These are phyloP conservation scores for Piloderma croceum DNA, from an alignment of 768 basidiomycete species.

Conservation along the genomic window DNA sequence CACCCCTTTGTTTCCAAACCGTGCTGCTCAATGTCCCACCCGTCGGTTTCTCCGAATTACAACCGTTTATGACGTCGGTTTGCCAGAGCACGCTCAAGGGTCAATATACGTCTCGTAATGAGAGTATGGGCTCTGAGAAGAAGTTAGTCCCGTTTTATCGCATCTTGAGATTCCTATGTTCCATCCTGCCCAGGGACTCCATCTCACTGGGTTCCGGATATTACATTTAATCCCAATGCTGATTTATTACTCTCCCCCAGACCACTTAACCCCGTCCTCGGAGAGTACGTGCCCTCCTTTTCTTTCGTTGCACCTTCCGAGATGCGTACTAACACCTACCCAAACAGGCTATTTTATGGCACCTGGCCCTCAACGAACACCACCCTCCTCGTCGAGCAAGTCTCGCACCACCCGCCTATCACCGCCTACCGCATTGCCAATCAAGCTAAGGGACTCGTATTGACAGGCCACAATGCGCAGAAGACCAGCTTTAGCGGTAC, in stretches of 20 bases:
- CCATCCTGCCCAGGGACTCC: too few species aligned
- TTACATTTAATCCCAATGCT: too few species aligned
- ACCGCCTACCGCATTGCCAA: slow-evolving; percentile 88
- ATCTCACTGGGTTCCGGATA: too few species aligned
- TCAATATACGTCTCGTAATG: slow-evolving; percentile 91
- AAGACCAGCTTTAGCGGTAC: slow-evolving; percentile 87
- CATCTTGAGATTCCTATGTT: not conserved
- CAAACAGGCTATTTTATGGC: slow-evolving; percentile 74
- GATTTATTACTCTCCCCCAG: too few species aligned
- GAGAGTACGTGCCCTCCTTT: slow-evolving; percentile 63
- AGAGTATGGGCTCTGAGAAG: slow-evolving; percentile 95
- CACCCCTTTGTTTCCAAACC: too few species aligned
- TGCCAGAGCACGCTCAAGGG: slow-evolving; percentile 84
- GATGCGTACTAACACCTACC: not conserved
- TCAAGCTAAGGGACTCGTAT: slow-evolving; percentile 61
- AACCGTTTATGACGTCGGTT: not conserved
- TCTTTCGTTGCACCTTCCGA: not conserved
- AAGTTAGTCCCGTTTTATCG: slow-evolving; percentile 51
- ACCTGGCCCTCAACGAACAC: slow-evolving; percentile 75
- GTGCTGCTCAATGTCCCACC: too few species aligned
- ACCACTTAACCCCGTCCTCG: slow-evolving; percentile 92
- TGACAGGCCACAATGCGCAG: slow-evolving; percentile 88
- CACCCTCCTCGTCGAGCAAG: slow-evolving; percentile 84
- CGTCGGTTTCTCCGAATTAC: too few species aligned
- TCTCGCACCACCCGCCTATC: slow-evolving; percentile 91